Evolutionary conservation across 108 stramenopile genomes (phyloP).

Genomic region (Cyclostephanos tholiformis): DNA sequence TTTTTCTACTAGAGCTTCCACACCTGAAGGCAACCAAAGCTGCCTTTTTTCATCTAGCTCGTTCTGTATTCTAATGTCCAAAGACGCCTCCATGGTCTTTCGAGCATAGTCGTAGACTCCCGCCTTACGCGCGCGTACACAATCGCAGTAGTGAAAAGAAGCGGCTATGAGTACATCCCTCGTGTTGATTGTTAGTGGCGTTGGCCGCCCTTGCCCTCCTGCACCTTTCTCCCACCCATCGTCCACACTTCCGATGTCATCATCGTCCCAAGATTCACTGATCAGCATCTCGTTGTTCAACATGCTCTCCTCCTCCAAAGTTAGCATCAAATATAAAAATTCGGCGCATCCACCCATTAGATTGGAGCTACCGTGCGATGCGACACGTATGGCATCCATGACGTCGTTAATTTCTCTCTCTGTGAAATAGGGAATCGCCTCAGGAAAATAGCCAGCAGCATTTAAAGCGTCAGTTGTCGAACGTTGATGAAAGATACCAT

Average conservation of each 20-base stretch:
- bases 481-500: slow-evolving; percentile 26
- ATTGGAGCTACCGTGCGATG: slow-evolving; percentile 40
- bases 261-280: slow-evolving; percentile 14
- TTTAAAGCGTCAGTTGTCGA: background rate
- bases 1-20: background rate
- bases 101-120: slow-evolving; percentile 60
- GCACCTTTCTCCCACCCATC: slow-evolving; percentile 1
- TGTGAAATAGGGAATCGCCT: slow-evolving; percentile 33
- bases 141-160: slow-evolving; percentile 75
- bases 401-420: slow-evolving; percentile 43
- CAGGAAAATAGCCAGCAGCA: background rate
- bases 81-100: slow-evolving; percentile 31
- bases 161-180: slow-evolving; percentile 68
- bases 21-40: slow-evolving; percentile 25
- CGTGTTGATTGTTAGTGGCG: slow-evolving; percentile 46
- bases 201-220: background rate
- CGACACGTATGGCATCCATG: slow-evolving; percentile 49
- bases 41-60: slow-evolving; percentile 14
- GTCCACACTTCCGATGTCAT: slow-evolving; percentile 11
- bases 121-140: slow-evolving; percentile 55
- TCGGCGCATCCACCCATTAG: slow-evolving; percentile 53
- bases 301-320: slow-evolving; percentile 49
- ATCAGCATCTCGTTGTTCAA: slow-evolving; percentile 17
- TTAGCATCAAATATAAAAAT: slow-evolving; percentile 52
- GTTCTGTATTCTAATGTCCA: background rate